Evolutionary conservation across 228 moss, liverwort and hornwort genomes (phyloP).

Genomic region (Sphagnum fallax): DNA sequence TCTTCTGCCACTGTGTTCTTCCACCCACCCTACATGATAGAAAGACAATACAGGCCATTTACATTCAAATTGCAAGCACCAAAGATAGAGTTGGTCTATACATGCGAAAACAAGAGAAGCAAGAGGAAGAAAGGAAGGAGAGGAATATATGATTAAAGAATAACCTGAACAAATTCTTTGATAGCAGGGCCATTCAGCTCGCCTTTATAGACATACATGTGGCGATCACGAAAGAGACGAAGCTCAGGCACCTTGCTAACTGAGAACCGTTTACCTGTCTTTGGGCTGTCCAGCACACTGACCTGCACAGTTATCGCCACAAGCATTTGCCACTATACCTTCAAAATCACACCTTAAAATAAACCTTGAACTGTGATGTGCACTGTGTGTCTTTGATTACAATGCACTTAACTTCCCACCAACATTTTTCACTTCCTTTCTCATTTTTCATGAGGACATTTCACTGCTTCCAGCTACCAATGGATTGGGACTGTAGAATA

Average conservation of each 20-base stretch:
- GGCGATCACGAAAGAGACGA: conserved; percentile 73
- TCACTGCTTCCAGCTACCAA: background rate
- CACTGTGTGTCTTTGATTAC: too few species aligned
- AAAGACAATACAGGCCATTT: too few species aligned
- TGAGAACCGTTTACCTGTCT: conserved; percentile 57
- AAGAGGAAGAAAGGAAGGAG: too few species aligned
- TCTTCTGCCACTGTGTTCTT: conserved; percentile 31
- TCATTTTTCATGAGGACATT: too few species aligned
- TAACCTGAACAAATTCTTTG: conserved; percentile 67
- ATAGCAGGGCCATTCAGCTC: conserved; percentile 58
- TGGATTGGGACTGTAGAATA: background rate
- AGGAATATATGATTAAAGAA: background rate
- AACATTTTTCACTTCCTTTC: too few species aligned
- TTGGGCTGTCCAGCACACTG: conserved; percentile 57
- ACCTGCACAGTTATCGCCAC: conserved; percentile 44
- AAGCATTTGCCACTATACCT: background rate
- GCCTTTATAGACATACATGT: conserved; percentile 69
- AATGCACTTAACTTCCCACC: too few species aligned
- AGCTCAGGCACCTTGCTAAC: conserved; percentile 60
- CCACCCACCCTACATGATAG: conserved; percentile 36
- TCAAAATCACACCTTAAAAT: too few species aligned
- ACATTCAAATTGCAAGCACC: background rate
- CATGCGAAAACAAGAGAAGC: too few species aligned
- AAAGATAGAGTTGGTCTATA: too few species aligned
- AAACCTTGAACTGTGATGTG: too few species aligned